Base-by-base conservation (phyloP, 73 alveolate species). In the Paramecium sonneborni region DNA sequence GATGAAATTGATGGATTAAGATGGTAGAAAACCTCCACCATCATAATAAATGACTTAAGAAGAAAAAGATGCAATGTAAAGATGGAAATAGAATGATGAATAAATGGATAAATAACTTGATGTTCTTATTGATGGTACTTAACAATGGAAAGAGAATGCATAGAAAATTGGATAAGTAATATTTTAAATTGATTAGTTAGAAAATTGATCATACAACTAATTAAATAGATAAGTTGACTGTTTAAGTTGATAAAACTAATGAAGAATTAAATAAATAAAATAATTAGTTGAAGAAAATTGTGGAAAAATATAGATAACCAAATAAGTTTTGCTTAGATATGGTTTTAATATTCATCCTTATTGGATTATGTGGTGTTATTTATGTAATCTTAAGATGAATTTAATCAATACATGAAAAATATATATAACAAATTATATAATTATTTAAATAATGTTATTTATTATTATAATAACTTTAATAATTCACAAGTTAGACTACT, bases 1-100 rank as follows among this genome's bases (percentile, higher is more conserved):
- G 55, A 23, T 24, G 26, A 79, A 79, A 46, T 34, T 79, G 69
- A 79, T 79, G 90, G 90, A 26, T 41, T 7, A 79, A 24, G 90
- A 79, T 79, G 90, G 44, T 23, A 15, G 90, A 43, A 79, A 62
- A 37, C 90, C 90, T 20, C 90, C 90, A 10, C 90, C 90, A 23
- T 26, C 70, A 8, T 9, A 26, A 38, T 57, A 79, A 14, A 39
- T 41, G 41, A 23, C 76, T 24, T 11, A 44, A 44, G 69, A 79
- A 12, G 90, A 79, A 18, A 79, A 79, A 12, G 90, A 79, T 38
- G 90, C 90, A 2, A 43, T 41, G 15, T 38, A 79, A 15, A 79
- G 76, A 79, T 79, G 76, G 76, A 44, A 79, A 43, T 20, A 43
- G 56, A 79, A 79, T 43, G 90, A 79, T 43, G 46, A 79, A 12